Conservation (phyloP, 2,329 filamentous ascomycete species). For the Canariomyces notabilis region DNA sequence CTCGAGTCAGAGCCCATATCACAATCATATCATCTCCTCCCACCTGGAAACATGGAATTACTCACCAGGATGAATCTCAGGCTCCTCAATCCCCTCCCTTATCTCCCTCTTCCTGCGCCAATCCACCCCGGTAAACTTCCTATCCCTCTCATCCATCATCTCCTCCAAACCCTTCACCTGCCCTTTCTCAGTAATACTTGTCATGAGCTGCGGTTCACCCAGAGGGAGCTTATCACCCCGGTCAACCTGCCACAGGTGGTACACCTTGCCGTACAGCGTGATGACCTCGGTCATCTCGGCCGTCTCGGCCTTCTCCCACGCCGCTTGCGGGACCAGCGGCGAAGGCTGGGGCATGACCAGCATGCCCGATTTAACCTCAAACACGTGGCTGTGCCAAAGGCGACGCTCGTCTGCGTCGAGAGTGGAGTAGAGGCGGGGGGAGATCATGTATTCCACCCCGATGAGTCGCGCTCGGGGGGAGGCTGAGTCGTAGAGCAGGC, state of each 20-base stretch:
- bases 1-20: neutral
- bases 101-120: slow-evolving; percentile 41
- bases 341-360: slow-evolving; percentile 66
- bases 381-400: slow-evolving; percentile 74
- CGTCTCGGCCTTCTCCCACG: slow-evolving; percentile 73
- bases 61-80: slow-evolving; percentile 38
- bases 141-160: slow-evolving; percentile 41
- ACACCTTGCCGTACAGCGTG: slow-evolving; percentile 74
- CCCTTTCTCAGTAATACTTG: slow-evolving; percentile 44
- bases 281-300: slow-evolving; percentile 75
- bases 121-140: slow-evolving; percentile 39
- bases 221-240: slow-evolving; percentile 56
- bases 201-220: slow-evolving; percentile 51
- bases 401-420: slow-evolving; percentile 63
- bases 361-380: slow-evolving; percentile 74
- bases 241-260: slow-evolving; percentile 84
- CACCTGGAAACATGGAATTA: neutral
- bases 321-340: slow-evolving; percentile 46
- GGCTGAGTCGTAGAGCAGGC: slow-evolving; percentile 74
- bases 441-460: slow-evolving; percentile 86
- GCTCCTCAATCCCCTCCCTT: slow-evolving; percentile 38
- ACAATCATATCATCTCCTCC: neutral
- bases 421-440: slow-evolving; percentile 59
- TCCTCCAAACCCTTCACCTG: slow-evolving; percentile 44
- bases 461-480: slow-evolving; percentile 66